Evolutionary conservation across 2,329 filamentous ascomycete genomes (phyloP), one percentile per base, ranked within the genome.

Genomic region (Xylaria sp.): DNA sequence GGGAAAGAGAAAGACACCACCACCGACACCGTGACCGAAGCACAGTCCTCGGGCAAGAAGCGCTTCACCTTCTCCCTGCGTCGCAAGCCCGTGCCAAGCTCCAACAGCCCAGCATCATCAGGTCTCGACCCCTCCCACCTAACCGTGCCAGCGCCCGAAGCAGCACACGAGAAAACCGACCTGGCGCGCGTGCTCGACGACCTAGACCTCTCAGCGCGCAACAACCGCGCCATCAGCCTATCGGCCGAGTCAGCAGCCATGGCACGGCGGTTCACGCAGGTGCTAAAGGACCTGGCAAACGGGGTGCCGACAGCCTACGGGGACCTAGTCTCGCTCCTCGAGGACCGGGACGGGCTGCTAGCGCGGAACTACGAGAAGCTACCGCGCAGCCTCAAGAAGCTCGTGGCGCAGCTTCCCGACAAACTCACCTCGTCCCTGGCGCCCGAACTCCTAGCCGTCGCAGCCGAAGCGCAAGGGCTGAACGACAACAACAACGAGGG

Each of bases 261-360:
- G 29, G 85, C 97, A 53, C 85, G 87, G 55, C 87, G 89, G 64
- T 99, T 99, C 82, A 96, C 92, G 1, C 82, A 93, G 58, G 89
- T 97, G 33, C 90, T 99, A 72, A 95, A 94, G 74, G 95, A 99
- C 74, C 85, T 97, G 15, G 86, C 95, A 71, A 93, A 93, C 73
- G 95, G 95, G 64, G 95, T 92, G 1, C 95, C 95, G 3, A 97
- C 94, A 0, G 95, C 95, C 2, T 97, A 96, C 76, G 85, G 90
- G 72, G 95, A 99, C 74, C 88, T 99, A n/a, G 87, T 81, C 2
- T 71, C 73, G 13, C 81, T 90, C 21, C 76, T 89, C 43, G 84
- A 88, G 61, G 85, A 88, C 72, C 82, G 82, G 62, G 85, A 89
- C 71, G 83, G 84, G 60, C 78, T 82, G n/a, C 79, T 89, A n/a